Evolutionary conservation across 192 early-diverging fungal species (phyloP), one percentile per base, ranked within the genome.

Genomic region (Podila minutissima): DNA sequence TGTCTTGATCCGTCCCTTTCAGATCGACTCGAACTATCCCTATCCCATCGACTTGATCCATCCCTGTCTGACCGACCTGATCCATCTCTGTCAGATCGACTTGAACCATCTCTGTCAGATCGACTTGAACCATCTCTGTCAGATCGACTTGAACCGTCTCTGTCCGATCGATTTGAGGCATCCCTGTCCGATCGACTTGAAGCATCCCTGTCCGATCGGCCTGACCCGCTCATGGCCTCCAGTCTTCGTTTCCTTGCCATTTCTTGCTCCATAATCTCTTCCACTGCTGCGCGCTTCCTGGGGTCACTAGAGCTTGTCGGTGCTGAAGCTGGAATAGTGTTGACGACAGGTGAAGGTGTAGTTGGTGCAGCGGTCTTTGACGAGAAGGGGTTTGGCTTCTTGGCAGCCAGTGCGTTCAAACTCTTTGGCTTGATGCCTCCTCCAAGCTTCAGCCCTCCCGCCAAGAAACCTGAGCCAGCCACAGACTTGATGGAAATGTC

Each of bases 201-300:
- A 4, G 13, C 41, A 46, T 46, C 41, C 41, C 41, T 12, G 41
- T 46, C 41, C 11, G 41, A 17, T 46, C 41, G 41, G 13, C 67
- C 50, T 33, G 59, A 24, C 32, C 37, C 49, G 20, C 60, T 79
- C 38, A 71, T 31, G 37, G 60, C 72, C 37, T 50, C 76, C 22
- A 75, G 49, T 5, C 83, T 66, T 38, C 75, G 81, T 50, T 84
- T 84, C 51, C 61, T 71, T 17, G 69, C 83, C 66, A 65, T 61
- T 38, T 92, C 91, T 31, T 85, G 83, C 29, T 84, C 82, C 38
- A 92, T 90, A 48, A 92, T 92, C 51, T 90, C 82, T 57, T 92
- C 90, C 75, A 89, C 84, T 0, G 90, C 90, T 13, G 89, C 86
- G 33, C 88, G 53, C 72, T 92, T 92, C 61, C 86, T 88, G 12